Conservation (phyloP, 345 rosid genomes). For the Gossypium australe region DNA sequence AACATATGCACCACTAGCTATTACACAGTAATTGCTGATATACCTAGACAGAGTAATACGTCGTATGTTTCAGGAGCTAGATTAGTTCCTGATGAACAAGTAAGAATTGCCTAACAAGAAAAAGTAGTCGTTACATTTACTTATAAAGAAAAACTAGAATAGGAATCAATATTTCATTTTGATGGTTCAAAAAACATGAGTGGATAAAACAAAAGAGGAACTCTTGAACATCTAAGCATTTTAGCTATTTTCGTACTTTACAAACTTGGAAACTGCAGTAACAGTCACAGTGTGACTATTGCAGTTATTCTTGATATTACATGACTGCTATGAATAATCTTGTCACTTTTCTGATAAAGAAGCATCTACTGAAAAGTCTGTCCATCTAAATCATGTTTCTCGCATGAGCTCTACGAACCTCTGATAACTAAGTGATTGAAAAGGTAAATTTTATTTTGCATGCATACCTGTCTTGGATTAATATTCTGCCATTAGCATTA, state of each 20-base stretch:
- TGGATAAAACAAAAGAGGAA: background rate
- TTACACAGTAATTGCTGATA: constrained; percentile 30
- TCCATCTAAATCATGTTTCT: background rate
- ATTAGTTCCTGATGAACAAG: too few species aligned
- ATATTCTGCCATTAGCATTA: constrained; percentile 54
- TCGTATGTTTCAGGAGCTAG: too few species aligned
- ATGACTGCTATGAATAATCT: background rate
- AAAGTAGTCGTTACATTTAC: constrained; percentile 7
- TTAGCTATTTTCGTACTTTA: background rate
- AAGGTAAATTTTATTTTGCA: constrained; percentile 5
- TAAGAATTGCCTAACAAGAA: background rate
- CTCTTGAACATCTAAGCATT: background rate
- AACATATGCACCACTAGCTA: constrained; percentile 59
- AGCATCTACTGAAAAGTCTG: background rate
- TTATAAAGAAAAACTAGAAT: background rate
- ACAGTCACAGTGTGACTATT: background rate
- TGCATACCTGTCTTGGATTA: constrained; percentile 57
- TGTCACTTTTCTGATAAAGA: background rate
- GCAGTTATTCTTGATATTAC: background rate
- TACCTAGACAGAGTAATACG: constrained; percentile 35
- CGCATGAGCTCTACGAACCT: background rate
- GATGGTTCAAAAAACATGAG: background rate
- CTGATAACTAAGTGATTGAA: background rate
- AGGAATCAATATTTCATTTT: background rate
- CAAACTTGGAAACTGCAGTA: background rate